A percentile compares a stretch with the other conserved stretches of the same genome.
Evolutionary conservation across 352 stramenopile species (phyloP).

Genomic region (Discostella stelligera): DNA sequence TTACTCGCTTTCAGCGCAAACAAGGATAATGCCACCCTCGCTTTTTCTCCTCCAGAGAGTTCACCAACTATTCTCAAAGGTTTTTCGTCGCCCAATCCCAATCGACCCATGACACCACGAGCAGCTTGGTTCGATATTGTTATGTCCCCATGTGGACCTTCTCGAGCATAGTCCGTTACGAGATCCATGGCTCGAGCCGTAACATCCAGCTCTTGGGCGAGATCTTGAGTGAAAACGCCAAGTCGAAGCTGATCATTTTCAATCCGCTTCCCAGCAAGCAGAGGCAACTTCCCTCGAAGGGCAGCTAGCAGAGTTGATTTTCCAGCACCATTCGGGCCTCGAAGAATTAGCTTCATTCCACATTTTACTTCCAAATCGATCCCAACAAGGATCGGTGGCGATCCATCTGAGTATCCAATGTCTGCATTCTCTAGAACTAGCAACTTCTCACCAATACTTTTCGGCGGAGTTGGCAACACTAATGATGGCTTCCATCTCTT

Average conservation of each 20-base stretch:
- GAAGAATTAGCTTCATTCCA: conserved; percentile 88
- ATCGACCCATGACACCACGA: conserved; percentile 74
- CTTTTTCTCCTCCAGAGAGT: conserved; percentile 91
- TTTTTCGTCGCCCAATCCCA: conserved; percentile 83
- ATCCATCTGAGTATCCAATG: conserved; percentile 51
- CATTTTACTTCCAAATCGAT: conserved; percentile 90
- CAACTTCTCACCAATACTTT: conserved; percentile 70
- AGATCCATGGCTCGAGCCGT: conserved; percentile 80
- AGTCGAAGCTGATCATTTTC: conserved; percentile 73
- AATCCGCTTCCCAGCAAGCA: conserved; percentile 65
- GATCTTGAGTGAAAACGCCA: conserved; percentile 84
- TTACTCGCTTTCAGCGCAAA: conserved; percentile 86
- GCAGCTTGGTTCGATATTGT: conserved; percentile 82
- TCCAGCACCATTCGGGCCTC: conserved; percentile 84
- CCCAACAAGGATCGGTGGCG: conserved; percentile 81
- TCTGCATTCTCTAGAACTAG: conserved; percentile 56
- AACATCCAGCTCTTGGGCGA: conserved; percentile 83
- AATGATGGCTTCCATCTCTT: conserved; percentile 61
- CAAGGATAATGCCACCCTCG: conserved; percentile 86
- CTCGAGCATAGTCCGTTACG: conserved; percentile 80
- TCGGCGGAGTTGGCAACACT: conserved; percentile 68
- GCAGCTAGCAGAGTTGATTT: conserved; percentile 97
- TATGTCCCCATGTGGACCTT: conserved; percentile 76
- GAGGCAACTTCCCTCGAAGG: conserved; percentile 87
- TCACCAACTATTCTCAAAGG: conserved; percentile 86